phyloP scores from a whole-genome alignment of 2,329 filamentous ascomycete genomes.

The Fusarium subglutinans region DNA sequence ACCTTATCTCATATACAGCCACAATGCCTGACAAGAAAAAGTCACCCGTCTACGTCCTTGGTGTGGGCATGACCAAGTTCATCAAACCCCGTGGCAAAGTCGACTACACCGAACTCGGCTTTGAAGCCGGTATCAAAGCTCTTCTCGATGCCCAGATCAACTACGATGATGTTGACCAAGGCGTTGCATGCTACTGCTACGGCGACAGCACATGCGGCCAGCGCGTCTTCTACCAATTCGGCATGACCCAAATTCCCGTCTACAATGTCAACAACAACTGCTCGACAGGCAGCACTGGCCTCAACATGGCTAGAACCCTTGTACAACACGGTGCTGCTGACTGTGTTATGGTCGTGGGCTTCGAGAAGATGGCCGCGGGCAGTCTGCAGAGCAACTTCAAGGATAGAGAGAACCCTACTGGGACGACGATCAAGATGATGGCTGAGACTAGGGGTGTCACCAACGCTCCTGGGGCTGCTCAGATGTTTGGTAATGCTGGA shows the following conservation, averaged over 20 bases:
- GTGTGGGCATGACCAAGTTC: conserved; percentile 99
- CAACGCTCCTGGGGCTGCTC: conserved; percentile 85
- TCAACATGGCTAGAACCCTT: conserved; percentile 84
- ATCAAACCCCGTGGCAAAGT: conserved; percentile 95
- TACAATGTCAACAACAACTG: conserved; percentile 99
- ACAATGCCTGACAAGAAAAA: conserved; percentile 61
- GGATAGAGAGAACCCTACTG: conserved; percentile 83
- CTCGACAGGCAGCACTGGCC: conserved; percentile 90
- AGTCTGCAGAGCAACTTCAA: conserved; percentile 85
- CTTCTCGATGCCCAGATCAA: conserved; percentile 88
- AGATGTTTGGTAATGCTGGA: conserved; percentile 96
- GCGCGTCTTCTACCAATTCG: conserved; percentile 98
- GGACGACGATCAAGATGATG: conserved; percentile 81
- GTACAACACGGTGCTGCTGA: conserved; percentile 84
- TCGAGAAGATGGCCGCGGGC: conserved; percentile 98
- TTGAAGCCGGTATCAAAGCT: conserved; percentile 90
- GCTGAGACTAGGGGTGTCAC: conserved; percentile 80
- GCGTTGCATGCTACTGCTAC: conserved; percentile 97
- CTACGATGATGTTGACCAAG: conserved; percentile 96
- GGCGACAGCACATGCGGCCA: conserved; percentile 95
- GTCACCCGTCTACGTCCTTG: conserved; percentile 81
- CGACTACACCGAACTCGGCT: conserved; percentile 93
- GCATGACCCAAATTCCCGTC: conserved; percentile 95
- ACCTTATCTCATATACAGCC: neutral
- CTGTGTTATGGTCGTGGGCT: conserved; percentile 90